These are phyloP conservation scores for Tirmania nivea DNA, from an alignment of 495 filamentous ascomycete species.

Conservation along the genomic window DNA sequence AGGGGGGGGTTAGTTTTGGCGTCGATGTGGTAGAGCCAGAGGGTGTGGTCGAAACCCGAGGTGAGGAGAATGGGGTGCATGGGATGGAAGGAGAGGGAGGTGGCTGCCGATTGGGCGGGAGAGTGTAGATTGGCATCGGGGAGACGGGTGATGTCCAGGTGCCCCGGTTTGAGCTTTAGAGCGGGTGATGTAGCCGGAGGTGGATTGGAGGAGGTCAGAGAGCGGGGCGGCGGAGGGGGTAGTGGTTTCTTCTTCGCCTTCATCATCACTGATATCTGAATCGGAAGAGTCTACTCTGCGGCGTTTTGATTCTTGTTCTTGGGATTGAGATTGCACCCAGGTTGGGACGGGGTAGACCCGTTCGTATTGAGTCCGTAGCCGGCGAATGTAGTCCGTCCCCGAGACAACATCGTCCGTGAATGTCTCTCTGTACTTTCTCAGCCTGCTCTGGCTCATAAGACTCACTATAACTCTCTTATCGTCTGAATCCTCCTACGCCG, in stretches of 20 bases:
- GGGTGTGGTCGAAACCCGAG: conserved; percentile 58
- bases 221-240: conserved; percentile 50
- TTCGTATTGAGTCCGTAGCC: conserved; percentile 57
- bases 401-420: conserved; percentile 70
- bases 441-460: conserved; percentile 43
- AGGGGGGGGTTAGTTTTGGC: conserved; percentile 65
- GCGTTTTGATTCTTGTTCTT: conserved; percentile 26
- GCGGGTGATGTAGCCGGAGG: conserved; percentile 22
- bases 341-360: conserved; percentile 56
- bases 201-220: conserved; percentile 55
- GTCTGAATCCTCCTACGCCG: conserved; percentile 88
- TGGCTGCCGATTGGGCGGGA: conserved; percentile 37
- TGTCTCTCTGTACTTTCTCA: conserved; percentile 58
- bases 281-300: conserved; percentile 29
- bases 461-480: conserved; percentile 74
- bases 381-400: conserved; percentile 61
- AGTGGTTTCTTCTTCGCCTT: conserved; percentile 29
- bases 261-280: conserved; percentile 26
- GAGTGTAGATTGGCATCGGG: conserved; percentile 36
- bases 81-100: conserved; percentile 75
- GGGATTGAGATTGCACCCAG: conserved; percentile 39
- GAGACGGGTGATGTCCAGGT: conserved; percentile 59
- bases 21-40: conserved; percentile 73
- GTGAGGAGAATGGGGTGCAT: conserved; percentile 69
- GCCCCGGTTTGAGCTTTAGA: conserved; percentile 49